Percentiles rank a stretch among this genome's conserved stretches.
These are phyloP conservation scores for Onygena corvina DNA, from an alignment of 2,329 filamentous ascomycete species.

Conservation along the genomic window DNA sequence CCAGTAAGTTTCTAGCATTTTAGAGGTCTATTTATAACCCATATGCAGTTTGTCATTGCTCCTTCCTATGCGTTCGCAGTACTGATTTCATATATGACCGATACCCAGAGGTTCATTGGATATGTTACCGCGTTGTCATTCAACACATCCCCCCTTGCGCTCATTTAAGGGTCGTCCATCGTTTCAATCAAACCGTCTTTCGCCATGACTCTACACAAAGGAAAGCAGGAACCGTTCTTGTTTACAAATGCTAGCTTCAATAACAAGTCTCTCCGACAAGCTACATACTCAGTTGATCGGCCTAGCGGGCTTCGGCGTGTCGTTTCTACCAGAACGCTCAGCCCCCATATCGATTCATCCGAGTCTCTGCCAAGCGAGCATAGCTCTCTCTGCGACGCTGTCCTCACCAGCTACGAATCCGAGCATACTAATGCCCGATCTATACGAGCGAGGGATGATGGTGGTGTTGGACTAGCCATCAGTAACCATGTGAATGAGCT, in stretches of 20 bases:
- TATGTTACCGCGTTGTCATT: neutral
- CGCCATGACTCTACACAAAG: neutral
- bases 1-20: neutral
- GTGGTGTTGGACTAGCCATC: constrained; percentile 25
- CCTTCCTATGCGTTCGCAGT: neutral
- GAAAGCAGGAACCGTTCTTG: constrained; percentile 1
- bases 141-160: neutral
- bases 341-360: constrained; percentile 20
- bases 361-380: constrained; percentile 27
- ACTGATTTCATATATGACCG: constrained; percentile 3
- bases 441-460: neutral
- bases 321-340: constrained; percentile 16
- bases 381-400: constrained; percentile 30
- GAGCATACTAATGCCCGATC: constrained; percentile 13
- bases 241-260: neutral
- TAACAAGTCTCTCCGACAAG: neutral
- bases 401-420: constrained; percentile 22
- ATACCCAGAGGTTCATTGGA: neutral
- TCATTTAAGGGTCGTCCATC: constrained; percentile 1
- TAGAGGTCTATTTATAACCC: neutral
- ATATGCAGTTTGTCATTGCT: neutral
- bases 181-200: neutral
- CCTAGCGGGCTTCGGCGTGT: constrained; percentile 15
- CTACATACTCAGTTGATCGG: neutral
- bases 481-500: neutral